Percentiles rank a stretch among this genome's conserved stretches.
Evolutionary conservation across 371 early-diverging fungal genomes (phyloP).

Genomic region (Rhizomucor pusillus): DNA sequence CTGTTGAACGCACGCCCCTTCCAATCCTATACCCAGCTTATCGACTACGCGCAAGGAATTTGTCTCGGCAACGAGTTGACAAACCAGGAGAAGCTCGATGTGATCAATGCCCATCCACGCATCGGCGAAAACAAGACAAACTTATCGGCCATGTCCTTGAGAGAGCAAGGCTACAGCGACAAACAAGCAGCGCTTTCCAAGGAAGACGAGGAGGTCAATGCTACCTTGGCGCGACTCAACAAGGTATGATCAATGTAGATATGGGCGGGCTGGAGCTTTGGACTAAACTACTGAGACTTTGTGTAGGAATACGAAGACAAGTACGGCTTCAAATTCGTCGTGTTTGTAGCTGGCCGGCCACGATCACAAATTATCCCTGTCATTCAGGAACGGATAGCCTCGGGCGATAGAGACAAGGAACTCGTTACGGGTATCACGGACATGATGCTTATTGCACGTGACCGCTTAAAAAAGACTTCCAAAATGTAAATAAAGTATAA

Average conservation of each 20-base stretch:
- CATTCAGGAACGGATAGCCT: slow-evolving; percentile 61
- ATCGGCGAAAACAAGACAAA: slow-evolving; percentile 74
- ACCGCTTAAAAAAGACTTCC: slow-evolving; percentile 64
- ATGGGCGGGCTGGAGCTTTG: neutral
- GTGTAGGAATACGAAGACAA: slow-evolving; percentile 69
- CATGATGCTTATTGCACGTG: slow-evolving; percentile 78
- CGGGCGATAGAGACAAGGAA: slow-evolving; percentile 52
- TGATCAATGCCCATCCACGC: slow-evolving; percentile 89
- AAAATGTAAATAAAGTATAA: neutral
- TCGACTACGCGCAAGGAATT: slow-evolving; percentile 56
- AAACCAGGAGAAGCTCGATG: slow-evolving; percentile 61
- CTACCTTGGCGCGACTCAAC: slow-evolving; percentile 50
- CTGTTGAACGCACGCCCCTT: slow-evolving; percentile 71
- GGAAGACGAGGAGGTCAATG: slow-evolving; percentile 37
- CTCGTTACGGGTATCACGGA: slow-evolving; percentile 62
- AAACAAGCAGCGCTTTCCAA: slow-evolving; percentile 16
- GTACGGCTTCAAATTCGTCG: slow-evolving; percentile 87
- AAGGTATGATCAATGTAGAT: slow-evolving; percentile 44
- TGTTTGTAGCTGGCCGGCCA: slow-evolving; percentile 85
- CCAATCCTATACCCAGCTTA: slow-evolving; percentile 59
- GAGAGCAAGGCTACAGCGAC: slow-evolving; percentile 71
- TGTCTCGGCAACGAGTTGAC: slow-evolving; percentile 50
- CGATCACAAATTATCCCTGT: slow-evolving; percentile 71
- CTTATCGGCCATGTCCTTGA: slow-evolving; percentile 69
- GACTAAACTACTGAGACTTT: neutral